Base-by-base conservation (phyloP, 129 eudicot species). In the Scalesia atractyloides region DNA sequence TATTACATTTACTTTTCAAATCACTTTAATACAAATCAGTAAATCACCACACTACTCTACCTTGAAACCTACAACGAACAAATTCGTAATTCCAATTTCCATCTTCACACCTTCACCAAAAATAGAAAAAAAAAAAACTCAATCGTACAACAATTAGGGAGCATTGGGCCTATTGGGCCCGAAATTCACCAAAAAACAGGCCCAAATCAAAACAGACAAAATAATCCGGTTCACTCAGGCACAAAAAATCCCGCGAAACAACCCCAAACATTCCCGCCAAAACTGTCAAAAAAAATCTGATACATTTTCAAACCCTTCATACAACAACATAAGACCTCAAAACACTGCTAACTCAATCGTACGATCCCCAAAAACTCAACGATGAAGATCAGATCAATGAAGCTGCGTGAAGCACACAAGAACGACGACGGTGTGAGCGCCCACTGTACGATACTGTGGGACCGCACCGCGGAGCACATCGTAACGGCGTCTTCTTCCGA, bases 341-440 rank as follows among this genome's bases (percentile, higher is more conserved):
- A 47, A n/a, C 2, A 39, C 67, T 41, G 43, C 39, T 20, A 16
- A 37, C 19, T 7, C 54, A 50, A 34, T 30, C 67, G 14, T 56
- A 69, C 30, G 70, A 72, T 60, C 62, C 19, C 20, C 77, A 43
- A 72, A 47, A 24, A 37, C 61, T 20, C 70, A 65, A 48, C 65
- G 57, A 94, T 94, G 99, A 94, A 90, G 65, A 86, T 86, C 73
- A 84, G 96, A 66, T 82, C 97, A 9, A 84, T 93, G 81, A 94
- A 94, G 84, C 96, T 94, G 26, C 86, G 96, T 0, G 93, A 94
- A 82, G 96, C 93, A 44, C 99, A 94, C 89, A 88, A 84, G 82
- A 41, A 12, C 46, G 73, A 41, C 92, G 75, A 75, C 22, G 91
- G 89, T 7, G 83, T 30, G 17, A 74, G 79, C 58, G 79, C 90